A percentile compares a stretch with the other conserved stretches of the same genome.
Conservation (phyloP, 2,329 filamentous ascomycete species). For the Ophiostoma piceae region DNA sequence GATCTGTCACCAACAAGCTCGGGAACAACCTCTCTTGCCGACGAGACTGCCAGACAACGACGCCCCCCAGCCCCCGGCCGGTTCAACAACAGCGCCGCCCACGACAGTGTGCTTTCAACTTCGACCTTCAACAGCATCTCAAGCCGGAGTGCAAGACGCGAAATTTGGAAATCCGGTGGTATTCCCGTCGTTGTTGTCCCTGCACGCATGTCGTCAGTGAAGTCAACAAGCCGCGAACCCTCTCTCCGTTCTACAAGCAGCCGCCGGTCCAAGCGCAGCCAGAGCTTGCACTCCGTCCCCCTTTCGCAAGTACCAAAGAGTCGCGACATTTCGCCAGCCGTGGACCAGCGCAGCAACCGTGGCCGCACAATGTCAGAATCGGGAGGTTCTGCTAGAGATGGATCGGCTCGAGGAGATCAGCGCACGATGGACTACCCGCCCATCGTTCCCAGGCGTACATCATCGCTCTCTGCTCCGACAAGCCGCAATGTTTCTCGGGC, state of each 20-base stretch:
- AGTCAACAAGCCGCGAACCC: slow-evolving; percentile 44
- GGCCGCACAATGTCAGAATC: slow-evolving; percentile 44
- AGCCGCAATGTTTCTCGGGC: slow-evolving; percentile 49
- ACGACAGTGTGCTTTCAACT: slow-evolving; percentile 48
- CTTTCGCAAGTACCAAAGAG: slow-evolving; percentile 39
- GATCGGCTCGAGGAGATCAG: slow-evolving; percentile 42
- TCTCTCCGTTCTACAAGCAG: slow-evolving; percentile 60
- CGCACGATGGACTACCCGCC: slow-evolving; percentile 58
- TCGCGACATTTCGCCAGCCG: slow-evolving; percentile 41
- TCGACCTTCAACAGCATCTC: slow-evolving; percentile 46
- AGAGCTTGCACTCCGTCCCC: slow-evolving; percentile 48
- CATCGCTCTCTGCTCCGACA: slow-evolving; percentile 58
- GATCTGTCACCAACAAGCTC: slow-evolving; percentile 42
- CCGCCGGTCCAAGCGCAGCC: slow-evolving; percentile 48
- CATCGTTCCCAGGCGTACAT: slow-evolving; percentile 51
- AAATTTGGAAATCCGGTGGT: slow-evolving; percentile 54
- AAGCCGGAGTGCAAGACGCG: slow-evolving; percentile 52
- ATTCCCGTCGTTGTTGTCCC: slow-evolving; percentile 61
- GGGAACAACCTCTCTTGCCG: slow-evolving; percentile 38
- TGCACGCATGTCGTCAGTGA: slow-evolving; percentile 51
- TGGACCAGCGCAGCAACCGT: slow-evolving; percentile 41
- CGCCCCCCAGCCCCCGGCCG: slow-evolving; percentile 32
- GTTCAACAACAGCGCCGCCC: slow-evolving; percentile 32
- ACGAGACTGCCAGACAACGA: slow-evolving; percentile 30
- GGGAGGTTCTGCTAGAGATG: slow-evolving; percentile 38